These are phyloP conservation scores for Microsporum audouinii DNA, from an alignment of 2,329 filamentous ascomycete species.

Conservation along the genomic window DNA sequence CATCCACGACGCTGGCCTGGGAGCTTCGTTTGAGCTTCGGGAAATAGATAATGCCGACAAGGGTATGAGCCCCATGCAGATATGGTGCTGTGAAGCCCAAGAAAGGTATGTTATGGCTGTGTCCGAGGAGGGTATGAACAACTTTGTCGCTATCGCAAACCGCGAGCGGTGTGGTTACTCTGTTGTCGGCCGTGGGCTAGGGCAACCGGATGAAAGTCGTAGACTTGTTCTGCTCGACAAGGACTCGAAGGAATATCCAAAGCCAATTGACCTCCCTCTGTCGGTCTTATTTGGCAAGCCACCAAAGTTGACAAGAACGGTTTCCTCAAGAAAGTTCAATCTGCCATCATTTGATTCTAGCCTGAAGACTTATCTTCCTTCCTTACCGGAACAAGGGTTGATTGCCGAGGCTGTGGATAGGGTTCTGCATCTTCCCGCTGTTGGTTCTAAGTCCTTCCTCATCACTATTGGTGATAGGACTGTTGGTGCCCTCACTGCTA, in stretches of 20 bases:
- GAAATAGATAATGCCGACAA: slow-evolving; percentile 83
- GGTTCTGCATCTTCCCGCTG: slow-evolving; percentile 73
- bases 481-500: slow-evolving; percentile 75
- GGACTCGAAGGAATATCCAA: slow-evolving; percentile 61
- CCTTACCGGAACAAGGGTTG: slow-evolving; percentile 39
- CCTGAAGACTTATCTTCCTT: slow-evolving; percentile 55
- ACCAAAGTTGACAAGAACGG: slow-evolving; percentile 65
- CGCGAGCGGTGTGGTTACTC: slow-evolving; percentile 89
- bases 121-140: slow-evolving; percentile 65
- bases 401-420: slow-evolving; percentile 63
- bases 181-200: slow-evolving; percentile 67
- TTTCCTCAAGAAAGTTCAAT: slow-evolving; percentile 55
- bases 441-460: slow-evolving; percentile 93
- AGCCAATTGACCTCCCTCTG: slow-evolving; percentile 82
- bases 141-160: slow-evolving; percentile 55
- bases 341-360: slow-evolving; percentile 65
- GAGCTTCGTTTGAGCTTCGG: slow-evolving; percentile 85
- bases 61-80: slow-evolving; percentile 89
- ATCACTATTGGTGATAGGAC: slow-evolving; percentile 93
- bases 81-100: slow-evolving; percentile 96
- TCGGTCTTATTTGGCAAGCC: slow-evolving; percentile 77
- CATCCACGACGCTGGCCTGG: slow-evolving; percentile 81
- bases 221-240: slow-evolving; percentile 71
- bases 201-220: slow-evolving; percentile 53
- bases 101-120: slow-evolving; percentile 91